Percentiles rank a stretch among this genome's conserved stretches.
Evolutionary conservation across 2,329 filamentous ascomycete species (phyloP).

Genomic region (Chrysosporium queenslandicum): DNA sequence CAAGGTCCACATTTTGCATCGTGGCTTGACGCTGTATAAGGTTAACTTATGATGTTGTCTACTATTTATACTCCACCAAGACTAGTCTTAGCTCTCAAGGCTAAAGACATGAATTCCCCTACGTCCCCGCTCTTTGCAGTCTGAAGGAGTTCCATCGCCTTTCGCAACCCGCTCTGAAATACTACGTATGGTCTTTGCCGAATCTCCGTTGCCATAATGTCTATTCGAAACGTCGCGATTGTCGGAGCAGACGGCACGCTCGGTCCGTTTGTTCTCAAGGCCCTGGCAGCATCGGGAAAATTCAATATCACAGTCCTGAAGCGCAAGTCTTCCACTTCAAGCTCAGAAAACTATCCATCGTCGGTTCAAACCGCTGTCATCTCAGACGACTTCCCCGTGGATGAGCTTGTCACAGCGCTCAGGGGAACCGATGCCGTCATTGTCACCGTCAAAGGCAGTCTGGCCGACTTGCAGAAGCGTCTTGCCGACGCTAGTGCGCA

Average conservation of each 20-base stretch:
- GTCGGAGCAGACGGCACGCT: conserved; percentile 11
- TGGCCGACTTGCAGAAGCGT: conserved; percentile 7
- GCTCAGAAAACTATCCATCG: conserved; percentile 5
- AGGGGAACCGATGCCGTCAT: conserved; percentile 10
- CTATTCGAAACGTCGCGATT: conserved; percentile 9
- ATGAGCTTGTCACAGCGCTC: conserved; percentile 5
- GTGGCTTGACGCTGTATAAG: no score
- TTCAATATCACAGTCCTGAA: conserved; percentile 12
- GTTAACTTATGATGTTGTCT: neutral
- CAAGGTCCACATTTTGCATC: no score
- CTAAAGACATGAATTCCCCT: no score
- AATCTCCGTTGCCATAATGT: neutral
- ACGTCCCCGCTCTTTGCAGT: no score
- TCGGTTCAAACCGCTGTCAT: conserved; percentile 1
- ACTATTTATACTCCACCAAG: neutral
- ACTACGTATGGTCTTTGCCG: neutral
- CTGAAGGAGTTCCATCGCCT: conserved; percentile 37
- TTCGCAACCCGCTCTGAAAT: neutral
- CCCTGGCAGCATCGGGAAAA: conserved; percentile 6
- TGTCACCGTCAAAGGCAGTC: conserved; percentile 3
- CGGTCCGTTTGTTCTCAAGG: conserved; percentile 7
- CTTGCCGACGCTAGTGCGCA: conserved; percentile 7
- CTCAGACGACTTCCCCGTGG: conserved; percentile 7
- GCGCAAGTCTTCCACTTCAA: conserved; percentile 9
- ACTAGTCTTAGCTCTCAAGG: neutral